Evolutionary conservation across 164 flowering plant genomes (phyloP).

Genomic region (Vitis amurensis): DNA sequence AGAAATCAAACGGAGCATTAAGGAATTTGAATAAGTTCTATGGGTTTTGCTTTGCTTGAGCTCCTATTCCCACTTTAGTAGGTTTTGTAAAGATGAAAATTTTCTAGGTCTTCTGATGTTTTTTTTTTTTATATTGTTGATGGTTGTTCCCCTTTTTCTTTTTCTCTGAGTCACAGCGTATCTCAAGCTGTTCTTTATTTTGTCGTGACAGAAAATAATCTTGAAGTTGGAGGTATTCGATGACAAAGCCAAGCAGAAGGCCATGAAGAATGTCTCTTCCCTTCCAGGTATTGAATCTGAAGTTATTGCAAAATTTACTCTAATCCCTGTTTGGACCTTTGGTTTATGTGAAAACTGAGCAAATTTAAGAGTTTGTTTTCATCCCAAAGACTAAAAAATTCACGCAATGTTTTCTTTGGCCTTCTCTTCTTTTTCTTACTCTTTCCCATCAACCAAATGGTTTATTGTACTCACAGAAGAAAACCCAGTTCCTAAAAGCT

Average conservation of each 20-base stretch:
- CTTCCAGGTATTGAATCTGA: constrained; percentile 28
- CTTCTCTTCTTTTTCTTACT: background rate
- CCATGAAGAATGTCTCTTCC: constrained; percentile 39
- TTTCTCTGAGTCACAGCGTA: too few species aligned
- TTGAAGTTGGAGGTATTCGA: constrained; percentile 36
- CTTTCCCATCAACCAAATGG: background rate
- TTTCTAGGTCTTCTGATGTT: background rate
- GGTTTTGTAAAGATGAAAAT: too few species aligned
- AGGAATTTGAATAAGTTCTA: too few species aligned
- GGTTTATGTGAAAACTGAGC: too few species aligned
- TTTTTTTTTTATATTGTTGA: background rate
- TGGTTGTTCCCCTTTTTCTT: background rate
- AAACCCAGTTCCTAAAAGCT: constrained; percentile 2
- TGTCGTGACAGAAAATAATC: constrained; percentile 39
- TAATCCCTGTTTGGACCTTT: too few species aligned
- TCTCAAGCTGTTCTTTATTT: background rate
- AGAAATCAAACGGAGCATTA: too few species aligned
- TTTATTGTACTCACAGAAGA: background rate
- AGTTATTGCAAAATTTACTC: too few species aligned
- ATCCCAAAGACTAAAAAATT: too few species aligned
- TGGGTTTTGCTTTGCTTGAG: too few species aligned
- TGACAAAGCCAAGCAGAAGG: constrained; percentile 42
- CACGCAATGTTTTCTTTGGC: too few species aligned
- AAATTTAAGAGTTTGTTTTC: too few species aligned
- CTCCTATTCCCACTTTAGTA: too few species aligned